Evolutionary conservation across 139 green algal genomes (phyloP).

Genomic region (Marvania coccoides): DNA sequence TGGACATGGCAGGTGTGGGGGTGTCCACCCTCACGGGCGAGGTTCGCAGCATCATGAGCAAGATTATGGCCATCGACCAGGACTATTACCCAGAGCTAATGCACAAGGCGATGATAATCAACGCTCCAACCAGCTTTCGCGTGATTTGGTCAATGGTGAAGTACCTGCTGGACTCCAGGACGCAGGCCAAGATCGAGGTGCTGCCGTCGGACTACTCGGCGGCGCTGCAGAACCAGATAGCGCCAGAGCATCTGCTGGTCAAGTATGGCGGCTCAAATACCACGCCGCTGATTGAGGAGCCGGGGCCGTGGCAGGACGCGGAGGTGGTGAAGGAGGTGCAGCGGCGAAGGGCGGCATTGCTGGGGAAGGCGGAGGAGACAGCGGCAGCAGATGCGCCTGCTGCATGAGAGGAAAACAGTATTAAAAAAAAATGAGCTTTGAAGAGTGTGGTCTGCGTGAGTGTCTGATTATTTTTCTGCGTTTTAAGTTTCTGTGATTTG

Average conservation of each 20-base stretch:
- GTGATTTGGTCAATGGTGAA: slow-evolving; percentile 65
- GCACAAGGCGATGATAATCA: slow-evolving; percentile 68
- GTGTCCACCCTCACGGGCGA: slow-evolving; percentile 59
- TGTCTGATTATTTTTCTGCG: background rate
- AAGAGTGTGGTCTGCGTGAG: too few relatives aligned
- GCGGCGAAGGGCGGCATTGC: background rate
- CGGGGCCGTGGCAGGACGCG: slow-evolving; percentile 71
- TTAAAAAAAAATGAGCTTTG: too few relatives aligned
- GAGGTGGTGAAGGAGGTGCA: slow-evolving; percentile 36
- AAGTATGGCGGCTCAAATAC: slow-evolving; percentile 63
- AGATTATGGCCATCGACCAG: slow-evolving; percentile 42
- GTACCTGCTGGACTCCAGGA: slow-evolving; percentile 65
- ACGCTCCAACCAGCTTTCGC: slow-evolving; percentile 68
- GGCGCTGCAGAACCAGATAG: slow-evolving; percentile 64
- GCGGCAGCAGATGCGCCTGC: background rate
- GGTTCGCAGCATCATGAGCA: slow-evolving; percentile 38
- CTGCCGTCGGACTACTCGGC: slow-evolving; percentile 47
- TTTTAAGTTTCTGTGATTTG: background rate
- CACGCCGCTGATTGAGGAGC: slow-evolving; percentile 51
- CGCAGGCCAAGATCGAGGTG: slow-evolving; percentile 77
- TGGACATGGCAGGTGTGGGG: slow-evolving; percentile 79
- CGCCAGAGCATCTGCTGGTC: slow-evolving; percentile 63
- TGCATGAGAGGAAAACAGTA: background rate
- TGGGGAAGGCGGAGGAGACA: background rate
- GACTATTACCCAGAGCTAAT: slow-evolving; percentile 86